Evolutionary conservation across 352 stramenopile genomes (phyloP).

Genomic region (Phytophthora sp.): DNA sequence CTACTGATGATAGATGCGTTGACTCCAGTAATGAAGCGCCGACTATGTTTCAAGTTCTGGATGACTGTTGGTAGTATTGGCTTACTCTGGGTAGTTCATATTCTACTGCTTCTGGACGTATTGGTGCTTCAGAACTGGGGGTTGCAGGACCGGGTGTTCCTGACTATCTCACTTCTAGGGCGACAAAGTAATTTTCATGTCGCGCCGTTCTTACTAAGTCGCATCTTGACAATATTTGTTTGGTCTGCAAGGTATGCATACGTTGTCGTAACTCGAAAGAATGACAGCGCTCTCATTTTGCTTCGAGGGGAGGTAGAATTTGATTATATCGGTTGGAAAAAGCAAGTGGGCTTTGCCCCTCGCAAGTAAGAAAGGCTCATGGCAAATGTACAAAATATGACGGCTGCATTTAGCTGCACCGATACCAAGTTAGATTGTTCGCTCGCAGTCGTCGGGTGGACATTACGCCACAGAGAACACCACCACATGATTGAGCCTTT

Average conservation of each 20-base stretch:
- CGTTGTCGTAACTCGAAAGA: background rate
- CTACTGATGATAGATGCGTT: no score
- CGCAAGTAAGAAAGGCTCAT: no score
- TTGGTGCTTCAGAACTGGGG: background rate
- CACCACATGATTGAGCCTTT: background rate
- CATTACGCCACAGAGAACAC: no score
- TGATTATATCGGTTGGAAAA: conserved; percentile 17
- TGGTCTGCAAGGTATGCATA: conserved; percentile 8
- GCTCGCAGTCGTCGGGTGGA: no score
- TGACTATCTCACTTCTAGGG: background rate
- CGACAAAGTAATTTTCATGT: background rate
- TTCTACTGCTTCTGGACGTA: conserved; percentile 2
- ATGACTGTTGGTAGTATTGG: no score
- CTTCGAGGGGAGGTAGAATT: conserved; percentile 6
- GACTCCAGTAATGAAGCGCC: conserved; percentile 10
- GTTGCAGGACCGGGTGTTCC: conserved; percentile 7
- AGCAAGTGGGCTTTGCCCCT: background rate
- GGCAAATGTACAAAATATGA: no score
- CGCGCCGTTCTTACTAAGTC: conserved; percentile 3
- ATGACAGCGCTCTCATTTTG: conserved; percentile 5
- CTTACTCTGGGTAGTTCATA: background rate
- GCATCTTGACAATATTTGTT: conserved; percentile 4
- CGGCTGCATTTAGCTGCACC: background rate
- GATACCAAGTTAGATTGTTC: no score
- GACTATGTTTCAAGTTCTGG: conserved; percentile 8